Evolutionary conservation across 345 rosid species (phyloP).

Genomic region (Diplotaxis tenuifolia): DNA sequence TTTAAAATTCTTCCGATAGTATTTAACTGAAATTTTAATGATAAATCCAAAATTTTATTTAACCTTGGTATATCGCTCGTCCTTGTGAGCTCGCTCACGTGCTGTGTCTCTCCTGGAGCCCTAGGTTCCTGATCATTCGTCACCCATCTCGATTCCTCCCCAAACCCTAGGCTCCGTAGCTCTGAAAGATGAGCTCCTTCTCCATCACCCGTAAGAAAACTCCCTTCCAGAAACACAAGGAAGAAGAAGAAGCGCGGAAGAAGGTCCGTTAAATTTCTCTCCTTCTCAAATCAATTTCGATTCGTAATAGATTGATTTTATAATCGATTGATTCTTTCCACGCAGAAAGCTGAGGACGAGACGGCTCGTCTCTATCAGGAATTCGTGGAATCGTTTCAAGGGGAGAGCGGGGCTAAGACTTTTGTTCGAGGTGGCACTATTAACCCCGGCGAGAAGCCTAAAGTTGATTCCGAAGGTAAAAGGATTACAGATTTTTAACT

Average conservation of each 20-base stretch:
- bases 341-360: conserved; percentile 92
- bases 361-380: conserved; percentile 90
- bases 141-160: background rate
- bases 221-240: background rate
- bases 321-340: background rate
- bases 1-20: no score
- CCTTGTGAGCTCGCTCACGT: background rate
- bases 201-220: background rate
- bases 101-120: background rate
- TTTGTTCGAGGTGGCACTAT: conserved; percentile 94
- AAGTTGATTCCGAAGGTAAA: conserved; percentile 23
- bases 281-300: background rate
- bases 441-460: conserved; percentile 70
- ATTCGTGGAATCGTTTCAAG: conserved; percentile 94
- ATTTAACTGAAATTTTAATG: no score
- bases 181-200: background rate
- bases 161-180: background rate
- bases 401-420: conserved; percentile 64
- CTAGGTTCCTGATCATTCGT: background rate
- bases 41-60: background rate
- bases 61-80: background rate
- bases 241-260: conserved; percentile 73
- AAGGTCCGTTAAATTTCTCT: conserved; percentile 44
- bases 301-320: background rate
- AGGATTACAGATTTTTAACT: background rate